Evolutionary conservation across 139 green algal species (phyloP).

Genomic region (Mesostigma viride): DNA sequence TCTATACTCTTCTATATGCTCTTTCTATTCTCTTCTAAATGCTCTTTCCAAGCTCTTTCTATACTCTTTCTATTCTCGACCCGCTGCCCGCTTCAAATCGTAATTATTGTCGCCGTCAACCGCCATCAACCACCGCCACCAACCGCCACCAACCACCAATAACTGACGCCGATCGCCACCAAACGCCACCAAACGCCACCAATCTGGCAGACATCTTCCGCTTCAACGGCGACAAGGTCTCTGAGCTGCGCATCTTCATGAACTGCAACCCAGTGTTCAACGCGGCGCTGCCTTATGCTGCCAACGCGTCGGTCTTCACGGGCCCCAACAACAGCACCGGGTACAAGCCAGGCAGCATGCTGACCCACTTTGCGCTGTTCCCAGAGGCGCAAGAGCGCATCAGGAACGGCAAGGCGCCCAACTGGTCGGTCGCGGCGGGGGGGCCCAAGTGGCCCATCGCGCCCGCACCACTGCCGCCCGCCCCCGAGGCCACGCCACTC

Average conservation of each 20-base stretch:
- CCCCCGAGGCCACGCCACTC: not conserved
- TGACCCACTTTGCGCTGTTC: not conserved
- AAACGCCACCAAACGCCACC: too few relatives aligned
- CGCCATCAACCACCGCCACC: too few relatives aligned
- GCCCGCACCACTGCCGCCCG: too few relatives aligned
- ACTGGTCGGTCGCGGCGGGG: not conserved
- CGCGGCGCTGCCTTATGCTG: not conserved
- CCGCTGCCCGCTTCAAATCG: too few relatives aligned
- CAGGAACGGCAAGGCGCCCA: not conserved
- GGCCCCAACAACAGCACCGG: too few relatives aligned
- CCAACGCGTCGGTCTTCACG: not conserved
- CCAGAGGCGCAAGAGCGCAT: not conserved
- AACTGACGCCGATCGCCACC: too few relatives aligned
- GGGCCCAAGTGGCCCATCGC: not conserved
- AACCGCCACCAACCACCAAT: too few relatives aligned
- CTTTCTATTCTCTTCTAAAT: too few relatives aligned
- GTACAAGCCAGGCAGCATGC: not conserved
- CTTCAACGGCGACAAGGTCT: not conserved
- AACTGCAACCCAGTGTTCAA: not conserved
- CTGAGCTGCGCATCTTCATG: not conserved
- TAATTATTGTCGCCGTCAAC: too few relatives aligned
- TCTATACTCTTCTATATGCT: too few relatives aligned
- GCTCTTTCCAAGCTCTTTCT: too few relatives aligned
- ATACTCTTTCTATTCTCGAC: too few relatives aligned
- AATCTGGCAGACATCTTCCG: slow-evolving; percentile 4